These are phyloP conservation scores for Sequoia sempervirens DNA, from an alignment of 75 land plant genomes.

Conservation along the genomic window DNA sequence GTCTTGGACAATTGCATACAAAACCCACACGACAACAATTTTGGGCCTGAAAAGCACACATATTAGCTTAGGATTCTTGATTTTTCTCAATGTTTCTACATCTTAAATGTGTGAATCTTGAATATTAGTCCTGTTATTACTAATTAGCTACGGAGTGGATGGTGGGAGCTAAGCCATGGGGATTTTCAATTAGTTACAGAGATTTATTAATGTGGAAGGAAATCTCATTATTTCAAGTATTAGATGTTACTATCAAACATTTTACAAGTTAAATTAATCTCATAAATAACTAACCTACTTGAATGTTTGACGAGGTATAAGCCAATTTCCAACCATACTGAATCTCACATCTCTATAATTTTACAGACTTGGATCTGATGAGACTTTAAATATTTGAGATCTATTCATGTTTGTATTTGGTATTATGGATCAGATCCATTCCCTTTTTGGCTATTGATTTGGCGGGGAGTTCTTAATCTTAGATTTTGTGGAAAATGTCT, in stretches of 20 bases:
- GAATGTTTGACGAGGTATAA: no score
- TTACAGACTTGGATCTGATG: no score
- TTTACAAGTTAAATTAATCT: background rate
- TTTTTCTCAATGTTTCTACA: background rate
- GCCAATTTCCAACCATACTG: no score
- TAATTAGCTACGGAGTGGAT: background rate
- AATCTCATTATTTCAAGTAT: no score
- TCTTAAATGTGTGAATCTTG: background rate
- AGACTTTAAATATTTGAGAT: background rate
- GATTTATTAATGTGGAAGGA: no score
- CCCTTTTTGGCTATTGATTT: background rate
- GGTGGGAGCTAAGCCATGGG: background rate
- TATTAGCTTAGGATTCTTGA: background rate
- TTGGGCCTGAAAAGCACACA: background rate
- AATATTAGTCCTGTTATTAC: background rate
- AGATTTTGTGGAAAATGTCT: background rate
- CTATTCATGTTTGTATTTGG: background rate
- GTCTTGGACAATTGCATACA: background rate
- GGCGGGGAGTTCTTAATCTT: background rate
- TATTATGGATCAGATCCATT: background rate
- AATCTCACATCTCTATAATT: no score
- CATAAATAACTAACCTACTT: no score
- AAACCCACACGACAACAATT: background rate
- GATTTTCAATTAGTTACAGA: background rate
- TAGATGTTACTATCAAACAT: no score